phyloP scores from a whole-genome alignment of 2,329 filamentous ascomycete species.

The Magnaporthiopsis rhizophila region DNA sequence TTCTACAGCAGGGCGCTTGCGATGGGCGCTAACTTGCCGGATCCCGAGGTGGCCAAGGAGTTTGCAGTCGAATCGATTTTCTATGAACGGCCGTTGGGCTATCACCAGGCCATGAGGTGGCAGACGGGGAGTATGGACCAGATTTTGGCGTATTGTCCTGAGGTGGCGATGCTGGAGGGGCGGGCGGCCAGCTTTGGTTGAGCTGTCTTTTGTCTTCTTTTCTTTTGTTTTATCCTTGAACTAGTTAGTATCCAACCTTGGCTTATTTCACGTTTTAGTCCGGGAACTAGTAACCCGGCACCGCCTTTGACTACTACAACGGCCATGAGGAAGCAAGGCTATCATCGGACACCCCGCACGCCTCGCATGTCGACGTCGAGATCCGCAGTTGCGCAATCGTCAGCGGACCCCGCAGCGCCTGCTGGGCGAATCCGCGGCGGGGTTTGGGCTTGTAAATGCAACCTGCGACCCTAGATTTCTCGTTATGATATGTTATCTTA shows the following conservation, averaged over 20 bases:
- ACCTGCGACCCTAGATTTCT: not conserved
- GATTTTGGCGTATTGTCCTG: conserved; percentile 17
- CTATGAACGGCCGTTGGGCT: conserved; percentile 16
- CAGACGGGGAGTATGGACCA: conserved; percentile 10
- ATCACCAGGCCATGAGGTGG: conserved; percentile 18
- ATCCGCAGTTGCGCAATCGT: not conserved
- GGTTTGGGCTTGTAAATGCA: not conserved
- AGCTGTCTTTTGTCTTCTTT: too few relatives aligned
- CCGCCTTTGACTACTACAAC: too few relatives aligned
- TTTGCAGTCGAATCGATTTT: conserved; percentile 17
- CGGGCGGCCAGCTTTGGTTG: too few relatives aligned
- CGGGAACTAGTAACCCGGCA: too few relatives aligned
- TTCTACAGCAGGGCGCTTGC: conserved; percentile 16
- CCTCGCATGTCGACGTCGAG: not conserved
- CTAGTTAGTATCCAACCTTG: too few relatives aligned
- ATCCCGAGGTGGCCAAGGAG: conserved; percentile 9
- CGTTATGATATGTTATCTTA: not conserved
- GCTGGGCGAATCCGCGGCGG: not conserved
- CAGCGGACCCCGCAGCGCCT: not conserved
- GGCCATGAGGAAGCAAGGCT: too few relatives aligned
- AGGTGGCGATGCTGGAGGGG: conserved; percentile 8
- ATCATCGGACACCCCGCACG: too few relatives aligned
- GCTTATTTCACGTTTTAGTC: too few relatives aligned
- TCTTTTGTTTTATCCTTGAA: too few relatives aligned
- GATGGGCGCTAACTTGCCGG: conserved; percentile 14